Conservation (phyloP, 305 asterid genomes). For the Rubia balearica region DNA sequence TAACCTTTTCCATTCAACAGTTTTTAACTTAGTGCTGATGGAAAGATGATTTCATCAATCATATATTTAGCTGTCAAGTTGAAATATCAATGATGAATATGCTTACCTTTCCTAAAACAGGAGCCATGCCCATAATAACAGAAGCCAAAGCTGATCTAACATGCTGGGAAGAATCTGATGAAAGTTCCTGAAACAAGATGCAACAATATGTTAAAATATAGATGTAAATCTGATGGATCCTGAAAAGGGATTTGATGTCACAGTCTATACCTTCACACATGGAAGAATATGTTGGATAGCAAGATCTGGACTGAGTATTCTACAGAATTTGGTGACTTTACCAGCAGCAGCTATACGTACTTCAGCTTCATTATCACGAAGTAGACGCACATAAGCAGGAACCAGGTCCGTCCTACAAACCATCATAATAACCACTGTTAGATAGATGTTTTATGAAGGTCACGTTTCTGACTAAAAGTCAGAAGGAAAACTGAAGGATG, state of each 20-base stretch:
- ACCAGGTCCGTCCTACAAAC: conserved; percentile 65
- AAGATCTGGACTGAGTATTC: conserved; percentile 78
- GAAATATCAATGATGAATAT: background rate
- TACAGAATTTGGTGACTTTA: conserved; percentile 80
- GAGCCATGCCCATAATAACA: conserved; percentile 96
- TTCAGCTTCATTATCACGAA: conserved; percentile 94
- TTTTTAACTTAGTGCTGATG: background rate
- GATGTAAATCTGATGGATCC: background rate
- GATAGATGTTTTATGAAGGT: conserved; percentile 3
- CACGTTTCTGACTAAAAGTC: background rate
- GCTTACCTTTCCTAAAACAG: conserved; percentile 77
- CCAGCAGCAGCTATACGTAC: conserved; percentile 98
- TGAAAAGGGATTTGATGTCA: conserved; percentile 9
- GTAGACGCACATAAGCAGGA: conserved; percentile 92
- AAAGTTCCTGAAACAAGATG: conserved; percentile 61
- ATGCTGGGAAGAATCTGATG: conserved; percentile 96
- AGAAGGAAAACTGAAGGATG: background rate
- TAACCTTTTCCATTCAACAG: background rate
- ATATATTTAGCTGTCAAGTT: conserved; percentile 5
- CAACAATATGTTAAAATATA: conserved; percentile 9
- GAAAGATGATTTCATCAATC: background rate
- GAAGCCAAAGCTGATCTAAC: conserved; percentile 94
- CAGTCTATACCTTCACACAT: conserved; percentile 66
- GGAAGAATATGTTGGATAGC: conserved; percentile 93
- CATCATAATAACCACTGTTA: conserved; percentile 19